Conservation (phyloP, 345 rosid species). For the Acer negundo region DNA sequence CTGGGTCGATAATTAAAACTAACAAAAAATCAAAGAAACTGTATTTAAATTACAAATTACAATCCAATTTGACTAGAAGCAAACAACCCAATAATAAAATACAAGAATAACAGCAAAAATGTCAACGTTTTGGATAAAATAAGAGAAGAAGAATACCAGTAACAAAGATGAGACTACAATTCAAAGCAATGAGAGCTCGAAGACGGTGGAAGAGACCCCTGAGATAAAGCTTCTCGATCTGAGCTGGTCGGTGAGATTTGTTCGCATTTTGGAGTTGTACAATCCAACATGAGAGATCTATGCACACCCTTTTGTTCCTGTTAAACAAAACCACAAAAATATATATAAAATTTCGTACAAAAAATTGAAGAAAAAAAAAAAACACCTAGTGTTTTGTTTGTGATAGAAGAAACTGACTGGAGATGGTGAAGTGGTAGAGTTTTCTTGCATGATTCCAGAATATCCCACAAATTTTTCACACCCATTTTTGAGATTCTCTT, state of each 20-base stretch:
- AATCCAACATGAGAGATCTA: conserved; percentile 97
- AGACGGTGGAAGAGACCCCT: conserved; percentile 81
- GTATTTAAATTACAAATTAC: background rate
- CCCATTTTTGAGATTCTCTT: conserved; percentile 49
- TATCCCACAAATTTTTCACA: conserved; percentile 87
- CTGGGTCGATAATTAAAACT: background rate
- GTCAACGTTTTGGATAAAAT: background rate
- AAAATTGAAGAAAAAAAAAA: background rate
- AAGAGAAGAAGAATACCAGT: conserved; percentile 42
- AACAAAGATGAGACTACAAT: conserved; percentile 76
- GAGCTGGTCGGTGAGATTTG: conserved; percentile 58
- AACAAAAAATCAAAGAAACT: background rate
- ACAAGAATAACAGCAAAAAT: background rate
- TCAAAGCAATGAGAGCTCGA: conserved; percentile 87
- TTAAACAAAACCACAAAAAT: background rate
- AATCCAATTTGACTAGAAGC: background rate
- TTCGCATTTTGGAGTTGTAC: conserved; percentile 79
- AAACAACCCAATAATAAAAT: background rate
- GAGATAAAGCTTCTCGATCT: conserved; percentile 61
- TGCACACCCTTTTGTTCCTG: conserved; percentile 88
- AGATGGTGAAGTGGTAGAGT: conserved; percentile 79
- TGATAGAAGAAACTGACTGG: conserved; percentile 43
- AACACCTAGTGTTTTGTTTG: background rate
- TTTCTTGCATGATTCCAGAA: conserved; percentile 88
- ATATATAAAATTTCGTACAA: background rate